Conservation (phyloP, 73 alveolate species). For the Paramecium caudatum region DNA sequence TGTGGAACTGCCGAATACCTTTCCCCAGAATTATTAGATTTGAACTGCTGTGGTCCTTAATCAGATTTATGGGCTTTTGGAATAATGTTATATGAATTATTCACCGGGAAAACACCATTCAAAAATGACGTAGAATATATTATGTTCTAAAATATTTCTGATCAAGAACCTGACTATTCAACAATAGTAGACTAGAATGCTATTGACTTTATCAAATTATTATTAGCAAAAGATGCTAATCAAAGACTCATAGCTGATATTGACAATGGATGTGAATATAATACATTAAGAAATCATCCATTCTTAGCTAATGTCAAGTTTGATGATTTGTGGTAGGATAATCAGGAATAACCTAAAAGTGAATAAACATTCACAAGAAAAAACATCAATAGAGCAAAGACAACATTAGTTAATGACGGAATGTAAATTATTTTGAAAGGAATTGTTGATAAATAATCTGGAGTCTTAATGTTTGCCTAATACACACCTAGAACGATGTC, state of each 20-base stretch:
- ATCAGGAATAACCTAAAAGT: background rate
- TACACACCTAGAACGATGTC: conserved; percentile 58
- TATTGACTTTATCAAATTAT: conserved; percentile 23
- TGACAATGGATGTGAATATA: conserved; percentile 52
- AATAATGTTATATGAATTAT: conserved; percentile 84
- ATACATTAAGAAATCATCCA: conserved; percentile 25
- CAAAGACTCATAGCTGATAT: conserved; percentile 35
- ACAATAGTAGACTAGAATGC: conserved; percentile 5
- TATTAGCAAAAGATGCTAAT: conserved; percentile 63
- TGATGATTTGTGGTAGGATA: background rate
- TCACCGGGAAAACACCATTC: conserved; percentile 96
- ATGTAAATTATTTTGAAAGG: conserved; percentile 17
- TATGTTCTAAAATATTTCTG: conserved; percentile 52
- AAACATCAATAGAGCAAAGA: background rate
- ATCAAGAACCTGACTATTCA: conserved; percentile 53
- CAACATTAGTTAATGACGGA: conserved; percentile 34
- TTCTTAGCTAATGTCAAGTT: background rate
- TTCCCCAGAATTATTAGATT: conserved; percentile 77
- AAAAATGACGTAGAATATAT: conserved; percentile 60
- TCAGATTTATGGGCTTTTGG: conserved; percentile 98
- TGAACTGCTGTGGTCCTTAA: conserved; percentile 50
- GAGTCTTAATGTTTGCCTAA: conserved; percentile 27
- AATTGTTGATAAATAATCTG: conserved; percentile 52
- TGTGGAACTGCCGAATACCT: conserved; percentile 79
- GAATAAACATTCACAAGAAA: background rate